Evolutionary conservation across 2,329 filamentous ascomycete species (phyloP).

Genomic region (Epichloe scottii): DNA sequence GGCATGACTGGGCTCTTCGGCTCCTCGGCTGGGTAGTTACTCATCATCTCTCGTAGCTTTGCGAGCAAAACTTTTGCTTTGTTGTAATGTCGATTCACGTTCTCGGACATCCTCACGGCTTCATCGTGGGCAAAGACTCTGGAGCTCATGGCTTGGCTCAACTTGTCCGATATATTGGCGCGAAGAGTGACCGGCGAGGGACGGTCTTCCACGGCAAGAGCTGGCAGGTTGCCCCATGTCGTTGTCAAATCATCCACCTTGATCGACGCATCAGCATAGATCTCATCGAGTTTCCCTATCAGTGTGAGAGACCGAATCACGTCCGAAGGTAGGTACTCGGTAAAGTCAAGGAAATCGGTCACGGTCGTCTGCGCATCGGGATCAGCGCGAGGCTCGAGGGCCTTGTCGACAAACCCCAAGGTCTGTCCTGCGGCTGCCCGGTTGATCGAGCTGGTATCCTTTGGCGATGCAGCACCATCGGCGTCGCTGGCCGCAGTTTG

Average conservation of each 20-base stretch:
- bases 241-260: slow-evolving; percentile 44
- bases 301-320: slow-evolving; percentile 52
- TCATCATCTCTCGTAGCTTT: slow-evolving; percentile 47
- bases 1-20: slow-evolving; percentile 37
- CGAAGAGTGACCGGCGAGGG: slow-evolving; percentile 39
- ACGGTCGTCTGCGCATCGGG: slow-evolving; percentile 58
- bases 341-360: slow-evolving; percentile 57
- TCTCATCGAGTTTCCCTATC: slow-evolving; percentile 50
- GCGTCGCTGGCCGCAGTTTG: slow-evolving; percentile 10
- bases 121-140: slow-evolving; percentile 49
- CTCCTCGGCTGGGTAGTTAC: slow-evolving; percentile 45
- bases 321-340: slow-evolving; percentile 56
- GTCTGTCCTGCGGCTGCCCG: slow-evolving; percentile 13
- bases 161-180: slow-evolving; percentile 45
- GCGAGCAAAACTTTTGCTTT: slow-evolving; percentile 45
- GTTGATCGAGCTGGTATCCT: slow-evolving; percentile 15
- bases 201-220: slow-evolving; percentile 32
- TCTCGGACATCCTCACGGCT: slow-evolving; percentile 50
- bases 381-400: slow-evolving; percentile 42
- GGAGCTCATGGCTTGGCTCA: slow-evolving; percentile 41
- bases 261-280: slow-evolving; percentile 42
- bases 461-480: slow-evolving; percentile 17
- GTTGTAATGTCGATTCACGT: slow-evolving; percentile 48
- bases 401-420: slow-evolving; percentile 23
- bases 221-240: slow-evolving; percentile 43